Evolutionary conservation across 306 rosid genomes (phyloP), one percentile per base, ranked within the genome.

Genomic region (Trifolium pratense): DNA sequence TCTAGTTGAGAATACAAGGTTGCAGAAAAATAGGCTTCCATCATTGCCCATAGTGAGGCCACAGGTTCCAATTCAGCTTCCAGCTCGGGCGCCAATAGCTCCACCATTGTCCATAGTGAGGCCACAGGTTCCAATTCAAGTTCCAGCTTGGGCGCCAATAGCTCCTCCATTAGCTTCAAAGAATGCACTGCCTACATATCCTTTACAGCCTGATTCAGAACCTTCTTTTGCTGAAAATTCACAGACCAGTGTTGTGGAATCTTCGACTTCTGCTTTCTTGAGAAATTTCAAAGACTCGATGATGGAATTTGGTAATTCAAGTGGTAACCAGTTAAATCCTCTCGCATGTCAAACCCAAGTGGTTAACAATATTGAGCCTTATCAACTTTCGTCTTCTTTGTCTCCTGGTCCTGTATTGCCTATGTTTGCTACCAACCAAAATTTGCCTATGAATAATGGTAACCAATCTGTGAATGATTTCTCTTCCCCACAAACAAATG

Each of bases 11-110:
- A 86, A 87, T 45, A 53, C 81, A 81, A 77, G 96, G 42, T 56
- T 90, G 81, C 96, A 88, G 78, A 90, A 76, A 66, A 90, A 85
- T 49, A 82, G 92, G 7, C 97, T 94, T 39, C 96, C 96, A 32
- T 94, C 96, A 2, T 82, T 90, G 46, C 11, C 46, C 15, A 11
- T 40, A 10, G 46, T 40, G 46, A 40, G 46, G 12, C 46, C 46
- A 40, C 46, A 12, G 11, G 14, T 40, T 39, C 43, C 43, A 3
- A 1, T 39, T 40, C 46, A 40, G 46, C 15, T 10, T 40, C 4
- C 46, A 29, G 32, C 0, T 3, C 0, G 32, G 1, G 0, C 46
- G 5, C 4, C 1, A 2, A 13, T 40, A 11, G 46, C 46, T 3
- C 46, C 0, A 1, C 12, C 12, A 2, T 21, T 21, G 39, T 87